These are phyloP conservation scores for Solanum etuberosum DNA, from an alignment of 257 asterid species.

Conservation along the genomic window DNA sequence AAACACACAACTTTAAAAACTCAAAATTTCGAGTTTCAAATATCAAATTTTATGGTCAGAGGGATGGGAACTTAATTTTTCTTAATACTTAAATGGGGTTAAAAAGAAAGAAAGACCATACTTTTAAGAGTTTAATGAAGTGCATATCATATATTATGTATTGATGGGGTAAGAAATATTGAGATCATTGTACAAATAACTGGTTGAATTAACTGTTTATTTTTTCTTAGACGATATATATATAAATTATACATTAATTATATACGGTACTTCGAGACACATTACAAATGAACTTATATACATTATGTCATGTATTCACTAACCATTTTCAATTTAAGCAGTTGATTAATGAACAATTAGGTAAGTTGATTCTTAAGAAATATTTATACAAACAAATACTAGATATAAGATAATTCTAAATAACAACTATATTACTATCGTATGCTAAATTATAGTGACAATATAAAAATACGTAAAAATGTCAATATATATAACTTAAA, in stretches of 20 bases:
- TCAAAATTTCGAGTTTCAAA: not conserved
- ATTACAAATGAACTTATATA: not conserved
- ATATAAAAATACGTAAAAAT: not conserved
- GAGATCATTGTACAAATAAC: no score
- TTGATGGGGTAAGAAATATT: not conserved
- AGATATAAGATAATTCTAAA: not conserved
- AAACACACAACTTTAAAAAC: not conserved
- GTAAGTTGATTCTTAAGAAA: not conserved
- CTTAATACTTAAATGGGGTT: not conserved
- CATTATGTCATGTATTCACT: not conserved
- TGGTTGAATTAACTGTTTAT: no score
- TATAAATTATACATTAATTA: no score
- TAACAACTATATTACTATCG: no score
- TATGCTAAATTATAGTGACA: not conserved
- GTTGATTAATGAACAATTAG: not conserved
- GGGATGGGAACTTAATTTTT: not conserved
- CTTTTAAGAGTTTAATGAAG: no score
- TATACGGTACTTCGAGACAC: not conserved
- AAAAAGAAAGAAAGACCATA: not conserved
- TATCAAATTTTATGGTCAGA: no score
- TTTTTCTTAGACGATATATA: no score
- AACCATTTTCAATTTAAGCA: not conserved
- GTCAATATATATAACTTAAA: not conserved
- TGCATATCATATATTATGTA: no score
- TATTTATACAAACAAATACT: not conserved